Conservation (phyloP, 495 filamentous ascomycete species). For the Hypoxylon subgilvum region DNA sequence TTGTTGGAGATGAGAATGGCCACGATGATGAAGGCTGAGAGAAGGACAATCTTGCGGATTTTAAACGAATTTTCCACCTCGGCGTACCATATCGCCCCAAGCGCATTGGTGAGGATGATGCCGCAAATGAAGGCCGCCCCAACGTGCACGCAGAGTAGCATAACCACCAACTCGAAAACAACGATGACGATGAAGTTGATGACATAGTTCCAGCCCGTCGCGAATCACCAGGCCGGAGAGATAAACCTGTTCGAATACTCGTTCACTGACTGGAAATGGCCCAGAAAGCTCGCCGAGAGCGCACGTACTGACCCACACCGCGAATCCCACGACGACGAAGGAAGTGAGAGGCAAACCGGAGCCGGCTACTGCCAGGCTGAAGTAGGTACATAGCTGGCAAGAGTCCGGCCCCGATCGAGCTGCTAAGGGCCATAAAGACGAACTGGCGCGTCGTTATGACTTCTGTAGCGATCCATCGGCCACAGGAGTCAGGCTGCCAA, state of each 20-base stretch:
- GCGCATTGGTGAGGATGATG: slow-evolving; percentile 62
- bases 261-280: slow-evolving; percentile 62
- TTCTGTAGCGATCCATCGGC: slow-evolving; percentile 18
- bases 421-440: slow-evolving; percentile 63
- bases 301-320: slow-evolving; percentile 50
- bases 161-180: slow-evolving; percentile 54
- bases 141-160: slow-evolving; percentile 58
- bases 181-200: slow-evolving; percentile 58
- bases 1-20: slow-evolving; percentile 48
- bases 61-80: slow-evolving; percentile 61
- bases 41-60: slow-evolving; percentile 52
- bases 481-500: background rate
- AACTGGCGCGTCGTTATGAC: slow-evolving; percentile 58
- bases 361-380: slow-evolving; percentile 63
- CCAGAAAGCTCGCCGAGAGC: slow-evolving; percentile 69
- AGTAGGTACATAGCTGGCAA: slow-evolving; percentile 67
- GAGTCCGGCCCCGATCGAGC: slow-evolving; percentile 70
- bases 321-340: slow-evolving; percentile 44
- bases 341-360: slow-evolving; percentile 65
- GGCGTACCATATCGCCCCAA: slow-evolving; percentile 62
- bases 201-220: slow-evolving; percentile 74
- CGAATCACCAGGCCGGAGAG: slow-evolving; percentile 72
- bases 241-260: slow-evolving; percentile 69
- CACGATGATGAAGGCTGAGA: slow-evolving; percentile 50
- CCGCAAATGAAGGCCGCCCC: slow-evolving; percentile 52